Base-by-base conservation (phyloP, 352 stramenopile genomes). In the Phytophthora parvispora region DNA sequence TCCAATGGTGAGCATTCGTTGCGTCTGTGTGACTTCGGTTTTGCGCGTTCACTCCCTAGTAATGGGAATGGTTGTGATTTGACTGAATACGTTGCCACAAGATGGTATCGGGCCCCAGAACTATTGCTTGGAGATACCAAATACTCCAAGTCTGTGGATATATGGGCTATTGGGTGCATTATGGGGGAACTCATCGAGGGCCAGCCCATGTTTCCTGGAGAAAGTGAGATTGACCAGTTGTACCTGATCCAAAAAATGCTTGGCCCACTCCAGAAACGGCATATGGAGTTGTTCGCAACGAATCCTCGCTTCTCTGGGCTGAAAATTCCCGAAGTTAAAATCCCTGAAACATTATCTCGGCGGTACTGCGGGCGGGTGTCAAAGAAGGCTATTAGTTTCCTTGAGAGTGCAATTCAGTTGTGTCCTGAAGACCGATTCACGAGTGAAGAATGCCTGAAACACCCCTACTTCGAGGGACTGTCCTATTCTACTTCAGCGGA, bases 231-330 rank as follows among this genome's bases (percentile, higher is more conserved):
- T 20, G 98, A 99, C 70, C 98, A 99, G 87, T 84, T 99, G 3
- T 98, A 99, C 20, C 90, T 99, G 75, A 99, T 99, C 63, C 99
- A 99, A 74, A 99, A 99, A 72, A 85, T 99, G 47, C 86, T 99
- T 10, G 98, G 98, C 1, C 98, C 98, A 47, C 95, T 99, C 16
- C 94, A 94, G n/a, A 89, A 95, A 64, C 87, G 86, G 4, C 94
- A 99, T 63, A 94, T 95, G 81, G 87, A 98, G 68, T 72, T 98
- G 3, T 98, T 99, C 62, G 78, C 95, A 40, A 78, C 82, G 20
- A 99, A 98, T 64, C 88, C 93, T 28, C 77, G 94, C 2, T 99
- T 99, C 57, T 91, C 91, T 0, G 94, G 95, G 0, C 77, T 98
- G 27, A 98, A 97, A 59, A 98, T 98, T 58, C 92, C 74, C 1